Base-by-base conservation (phyloP, 352 stramenopile species). In the Globisporangium alternatum region DNA sequence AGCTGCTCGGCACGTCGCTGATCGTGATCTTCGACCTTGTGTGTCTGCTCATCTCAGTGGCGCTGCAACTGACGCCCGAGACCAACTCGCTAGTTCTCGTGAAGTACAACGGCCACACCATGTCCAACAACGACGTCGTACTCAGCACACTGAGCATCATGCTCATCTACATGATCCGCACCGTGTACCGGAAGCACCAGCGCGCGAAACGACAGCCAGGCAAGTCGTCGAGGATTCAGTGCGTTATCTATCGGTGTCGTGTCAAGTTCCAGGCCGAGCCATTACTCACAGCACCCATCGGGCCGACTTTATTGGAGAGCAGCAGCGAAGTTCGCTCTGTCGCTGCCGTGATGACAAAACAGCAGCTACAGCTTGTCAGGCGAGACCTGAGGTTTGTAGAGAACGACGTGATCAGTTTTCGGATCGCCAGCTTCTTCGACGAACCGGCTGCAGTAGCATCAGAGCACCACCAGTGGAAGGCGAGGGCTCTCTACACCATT, bases 221-320 rank as follows among this genome's bases (percentile, higher is more conserved):
- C 25, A 12, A 53, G 47, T 56, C 31, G 47, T 60, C 47, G 33
- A 63, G 33, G 30, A 30, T 57, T 21, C 60, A 47, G 28, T 72
- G 69, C 12, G 48, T 75, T 33, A 72, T 61, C 48, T 72, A 67
- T n/a, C 64, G 59, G 1, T 75, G 67, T 19, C 60, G 41, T 1
- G 35, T 77, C 2, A 33, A 44, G 6, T 12, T 77, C 28, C 30
- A 57, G 13, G 3, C 31, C 31, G 5, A 57, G 33, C 8, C 6
- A 28, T 28, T 15, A 19, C 5, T 19, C 44, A 4, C 2, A 17
- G n/a, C n/a, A n/a, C n/a, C n/a, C n/a, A n/a, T n/a, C n/a, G n/a
- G n/a, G n/a, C n/a, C n/a, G n/a, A n/a, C n/a, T n/a, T n/a, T n/a
- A 3, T 5, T 10, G n/a, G 44, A 51, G 44, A 33, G 21, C 22